Percentiles rank a stretch among this genome's conserved stretches.
Conservation (phyloP, 139 green algal genomes). For the Asterochloris sp. region DNA sequence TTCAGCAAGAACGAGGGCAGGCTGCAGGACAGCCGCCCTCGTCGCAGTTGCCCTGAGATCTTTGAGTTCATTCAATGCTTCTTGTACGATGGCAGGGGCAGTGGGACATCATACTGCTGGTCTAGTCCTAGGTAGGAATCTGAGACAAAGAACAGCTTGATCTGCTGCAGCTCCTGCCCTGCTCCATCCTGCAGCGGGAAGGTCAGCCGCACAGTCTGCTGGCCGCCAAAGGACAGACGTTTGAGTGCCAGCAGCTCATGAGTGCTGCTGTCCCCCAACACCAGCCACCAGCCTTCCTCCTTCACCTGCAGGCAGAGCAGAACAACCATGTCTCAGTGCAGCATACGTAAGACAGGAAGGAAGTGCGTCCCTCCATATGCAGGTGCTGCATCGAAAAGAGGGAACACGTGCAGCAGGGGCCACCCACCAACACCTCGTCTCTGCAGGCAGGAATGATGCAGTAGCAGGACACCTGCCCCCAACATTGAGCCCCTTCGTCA, state of each 20-base stretch:
- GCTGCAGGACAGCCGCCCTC: no score
- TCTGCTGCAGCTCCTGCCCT: constrained; percentile 21
- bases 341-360: constrained; percentile 13
- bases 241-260: constrained; percentile 82
- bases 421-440: no score
- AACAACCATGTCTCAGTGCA: no score
- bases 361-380: background rate
- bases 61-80: background rate
- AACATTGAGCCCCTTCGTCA: no score
- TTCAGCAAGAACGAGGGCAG: no score
- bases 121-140: constrained; percentile 91
- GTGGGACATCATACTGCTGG: constrained; percentile 44
- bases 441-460: no score
- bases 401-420: background rate
- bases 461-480: no score
- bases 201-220: constrained; percentile 24
- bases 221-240: constrained; percentile 63
- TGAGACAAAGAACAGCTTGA: constrained; percentile 69
- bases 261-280: constrained; percentile 56
- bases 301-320: constrained; percentile 72
- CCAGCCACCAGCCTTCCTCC: constrained; percentile 96
- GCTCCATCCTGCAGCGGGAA: constrained; percentile 29
- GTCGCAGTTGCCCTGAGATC: no score
- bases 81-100: background rate
- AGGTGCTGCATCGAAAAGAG: background rate